Evolutionary conservation across 2,329 filamentous ascomycete genomes (phyloP).

Genomic region (Ophiosphaerella korrae): DNA sequence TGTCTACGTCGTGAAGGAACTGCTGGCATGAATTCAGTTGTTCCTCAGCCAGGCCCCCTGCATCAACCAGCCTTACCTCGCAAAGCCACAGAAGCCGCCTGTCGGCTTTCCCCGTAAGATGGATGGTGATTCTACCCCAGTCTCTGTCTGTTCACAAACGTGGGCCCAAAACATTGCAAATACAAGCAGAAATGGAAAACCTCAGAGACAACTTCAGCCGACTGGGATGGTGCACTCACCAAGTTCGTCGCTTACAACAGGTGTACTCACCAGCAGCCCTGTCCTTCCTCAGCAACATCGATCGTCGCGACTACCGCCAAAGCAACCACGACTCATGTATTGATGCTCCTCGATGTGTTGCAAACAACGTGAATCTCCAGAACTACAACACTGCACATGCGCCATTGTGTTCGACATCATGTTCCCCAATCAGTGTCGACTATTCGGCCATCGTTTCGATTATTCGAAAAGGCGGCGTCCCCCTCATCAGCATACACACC

Average conservation of each 20-base stretch:
- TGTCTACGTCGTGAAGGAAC: no score
- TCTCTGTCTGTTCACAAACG: no score
- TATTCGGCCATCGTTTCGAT: constrained; percentile 4
- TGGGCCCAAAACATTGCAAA: no score
- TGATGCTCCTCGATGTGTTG: neutral
- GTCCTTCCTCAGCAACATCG: no score
- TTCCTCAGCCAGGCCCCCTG: no score
- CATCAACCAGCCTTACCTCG: no score
- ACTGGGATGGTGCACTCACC: constrained; percentile 6
- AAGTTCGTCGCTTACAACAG: constrained; percentile 1
- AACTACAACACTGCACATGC: neutral
- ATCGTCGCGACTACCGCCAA: constrained; percentile 3
- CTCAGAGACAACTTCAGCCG: no score
- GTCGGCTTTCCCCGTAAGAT: no score
- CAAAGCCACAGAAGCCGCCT: no score
- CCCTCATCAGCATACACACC: constrained; percentile 5
- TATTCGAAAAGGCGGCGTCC: constrained; percentile 5
- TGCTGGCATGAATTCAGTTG: no score
- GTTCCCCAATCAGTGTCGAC: neutral
- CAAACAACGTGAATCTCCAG: constrained; percentile 1
- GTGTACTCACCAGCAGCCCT: neutral
- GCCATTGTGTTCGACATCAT: neutral
- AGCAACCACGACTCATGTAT: constrained; percentile 4
- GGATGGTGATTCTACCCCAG: no score
- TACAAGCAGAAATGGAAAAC: no score